A percentile compares a stretch with the other conserved stretches of the same genome.
phyloP scores from a whole-genome alignment of 768 basidiomycete genomes.

The Phylloporus sp. region DNA sequence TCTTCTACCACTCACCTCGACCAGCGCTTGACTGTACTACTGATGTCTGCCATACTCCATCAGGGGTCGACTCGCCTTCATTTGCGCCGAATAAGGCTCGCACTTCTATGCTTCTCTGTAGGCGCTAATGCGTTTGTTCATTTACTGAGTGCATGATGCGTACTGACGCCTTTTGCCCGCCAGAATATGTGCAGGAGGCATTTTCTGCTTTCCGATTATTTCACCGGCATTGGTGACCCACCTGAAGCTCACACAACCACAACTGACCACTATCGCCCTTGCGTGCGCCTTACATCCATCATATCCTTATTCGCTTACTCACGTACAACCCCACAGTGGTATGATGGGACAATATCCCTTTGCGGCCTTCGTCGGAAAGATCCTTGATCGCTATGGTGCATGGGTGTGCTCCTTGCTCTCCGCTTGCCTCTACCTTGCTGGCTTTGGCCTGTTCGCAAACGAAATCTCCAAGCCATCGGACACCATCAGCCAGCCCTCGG shows the following conservation, averaged over 20 bases:
- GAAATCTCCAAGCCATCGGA: slow-evolving; percentile 50
- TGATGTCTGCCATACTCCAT: slow-evolving; percentile 12
- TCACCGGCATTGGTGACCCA: slow-evolving; percentile 58
- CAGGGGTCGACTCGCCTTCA: slow-evolving; percentile 5
- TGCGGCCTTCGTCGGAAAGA: slow-evolving; percentile 62
- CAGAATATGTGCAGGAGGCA: slow-evolving; percentile 75
- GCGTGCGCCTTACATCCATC: slow-evolving; percentile 54
- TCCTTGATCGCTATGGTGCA: slow-evolving; percentile 66
- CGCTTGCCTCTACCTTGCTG: slow-evolving; percentile 52
- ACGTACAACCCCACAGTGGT: slow-evolving; percentile 44
- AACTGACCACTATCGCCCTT: slow-evolving; percentile 72
- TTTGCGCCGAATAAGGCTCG: slow-evolving; percentile 25
- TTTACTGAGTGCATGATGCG: not conserved
- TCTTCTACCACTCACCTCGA: not conserved
- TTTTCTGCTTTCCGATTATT: slow-evolving; percentile 76
- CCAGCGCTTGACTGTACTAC: not conserved
- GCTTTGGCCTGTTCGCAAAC: slow-evolving; percentile 60
- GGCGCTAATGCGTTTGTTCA: slow-evolving; percentile 58
- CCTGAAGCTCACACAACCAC: slow-evolving; percentile 67
- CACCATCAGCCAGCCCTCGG: slow-evolving; percentile 34
- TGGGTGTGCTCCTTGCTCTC: slow-evolving; percentile 63
- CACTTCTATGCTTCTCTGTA: slow-evolving; percentile 49
- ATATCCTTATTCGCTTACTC: not conserved
- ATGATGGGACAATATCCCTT: slow-evolving; percentile 82
- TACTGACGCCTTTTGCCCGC: not conserved